phyloP scores from a whole-genome alignment of 164 flowering plant species.

The Liquidambar formosana region DNA sequence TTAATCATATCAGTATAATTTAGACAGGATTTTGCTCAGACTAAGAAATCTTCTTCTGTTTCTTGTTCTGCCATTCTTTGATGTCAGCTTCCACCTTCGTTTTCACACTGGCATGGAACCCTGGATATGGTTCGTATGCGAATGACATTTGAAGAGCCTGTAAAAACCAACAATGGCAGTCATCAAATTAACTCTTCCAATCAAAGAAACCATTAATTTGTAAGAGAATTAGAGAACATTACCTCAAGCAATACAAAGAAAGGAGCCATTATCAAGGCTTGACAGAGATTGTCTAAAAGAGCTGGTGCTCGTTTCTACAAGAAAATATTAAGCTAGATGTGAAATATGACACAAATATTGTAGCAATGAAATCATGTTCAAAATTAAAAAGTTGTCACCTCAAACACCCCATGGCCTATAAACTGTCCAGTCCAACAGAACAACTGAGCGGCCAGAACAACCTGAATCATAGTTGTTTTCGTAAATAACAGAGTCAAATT shows the following conservation, averaged over 20 bases:
- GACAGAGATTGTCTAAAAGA: slow-evolving; percentile 60
- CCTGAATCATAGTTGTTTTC: slow-evolving; percentile 28
- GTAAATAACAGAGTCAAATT: too few species aligned
- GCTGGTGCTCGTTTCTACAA: slow-evolving; percentile 73
- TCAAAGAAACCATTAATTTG: not conserved
- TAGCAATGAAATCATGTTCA: not conserved
- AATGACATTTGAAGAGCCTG: slow-evolving; percentile 66
- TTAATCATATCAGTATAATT: not conserved
- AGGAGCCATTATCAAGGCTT: slow-evolving; percentile 76
- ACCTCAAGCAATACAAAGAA: slow-evolving; percentile 75
- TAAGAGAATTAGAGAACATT: not conserved
- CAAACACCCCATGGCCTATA: slow-evolving; percentile 70
- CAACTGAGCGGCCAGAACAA: slow-evolving; percentile 55
- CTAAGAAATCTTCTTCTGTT: slow-evolving; percentile 55
- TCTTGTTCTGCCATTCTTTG: slow-evolving; percentile 64
- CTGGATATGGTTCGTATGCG: slow-evolving; percentile 87
- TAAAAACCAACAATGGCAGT: not conserved
- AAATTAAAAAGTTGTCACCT: slow-evolving; percentile 34
- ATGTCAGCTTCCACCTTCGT: slow-evolving; percentile 52
- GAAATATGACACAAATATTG: not conserved
- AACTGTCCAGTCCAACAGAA: slow-evolving; percentile 75
- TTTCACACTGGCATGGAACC: slow-evolving; percentile 59
- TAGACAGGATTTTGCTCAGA: not conserved
- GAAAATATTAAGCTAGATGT: not conserved
- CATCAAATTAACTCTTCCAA: not conserved